Evolutionary conservation across 108 stramenopile species (phyloP), one percentile per base, ranked within the genome.

Genomic region (Nitzschia palea): DNA sequence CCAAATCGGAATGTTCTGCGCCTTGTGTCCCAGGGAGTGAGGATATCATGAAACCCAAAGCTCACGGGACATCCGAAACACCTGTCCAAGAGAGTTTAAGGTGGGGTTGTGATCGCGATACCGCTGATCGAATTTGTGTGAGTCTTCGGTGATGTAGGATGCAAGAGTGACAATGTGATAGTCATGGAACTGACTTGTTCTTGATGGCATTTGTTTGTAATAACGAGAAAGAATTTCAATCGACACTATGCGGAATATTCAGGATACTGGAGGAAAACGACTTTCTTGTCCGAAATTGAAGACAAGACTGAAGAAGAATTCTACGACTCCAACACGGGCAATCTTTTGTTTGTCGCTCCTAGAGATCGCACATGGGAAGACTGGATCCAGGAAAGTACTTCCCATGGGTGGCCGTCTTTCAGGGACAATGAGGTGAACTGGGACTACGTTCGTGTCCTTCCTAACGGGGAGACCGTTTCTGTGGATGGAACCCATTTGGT

Each of bases 251-350:
- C 96, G 12, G 96, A 97, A 73, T 66, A 82, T 70, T 67, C 84
- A 8, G 90, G 94, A 15, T 97, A 97, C 58, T 95, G 86, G 78
- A 55, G 70, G 27, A 65, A 71, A 2, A 89, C 88, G 0, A 40
- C 82, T 4, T 89, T 94, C 55, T 18, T 81, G 30, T 55, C 67
- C 18, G 87, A 87, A 9, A 55, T 83, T 5, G 81, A 81, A 22
- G 72, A 69, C 30, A 44, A 62, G 27, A 44, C 20, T 4, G 76
- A 63, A 4, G 71, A 70, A 2, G 71, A 70, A 18, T 97, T 88
- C 70, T 95, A 88, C 67, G 96, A 97, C 67, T 81, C 81, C 68
- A 90, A 93, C 63, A 88, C 89, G 12, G 88, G 91, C 4, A 80
- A 88, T 44, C 86, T 77, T 8, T 63, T 96, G 23, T 96, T 92